Conservation (phyloP, 148 eudicot genomes). For the Hydrangea macrophylla region DNA sequence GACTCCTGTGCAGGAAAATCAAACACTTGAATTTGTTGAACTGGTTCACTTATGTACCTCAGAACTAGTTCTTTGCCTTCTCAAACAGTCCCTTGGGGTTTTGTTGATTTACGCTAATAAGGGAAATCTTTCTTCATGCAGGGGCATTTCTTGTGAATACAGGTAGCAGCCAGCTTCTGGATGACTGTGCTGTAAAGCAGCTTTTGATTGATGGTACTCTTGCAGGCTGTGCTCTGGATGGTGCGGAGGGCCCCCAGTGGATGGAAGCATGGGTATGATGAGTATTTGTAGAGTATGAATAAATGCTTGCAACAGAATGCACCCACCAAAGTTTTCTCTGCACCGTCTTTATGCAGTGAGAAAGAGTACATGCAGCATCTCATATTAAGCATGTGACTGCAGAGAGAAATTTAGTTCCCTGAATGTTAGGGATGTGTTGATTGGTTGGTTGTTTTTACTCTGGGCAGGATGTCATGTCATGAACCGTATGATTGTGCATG, state of each 20-base stretch:
- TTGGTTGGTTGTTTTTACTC: not conserved
- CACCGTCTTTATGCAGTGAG: too few relatives aligned
- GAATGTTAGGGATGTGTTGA: slow-evolving; percentile 5
- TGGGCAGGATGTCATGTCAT: not conserved
- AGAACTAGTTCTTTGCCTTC: too few relatives aligned
- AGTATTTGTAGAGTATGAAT: slow-evolving; percentile 28
- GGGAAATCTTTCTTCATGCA: slow-evolving; percentile 25
- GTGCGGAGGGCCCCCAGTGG: slow-evolving; percentile 99
- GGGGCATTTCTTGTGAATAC: slow-evolving; percentile 96
- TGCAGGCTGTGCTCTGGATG: slow-evolving; percentile 99
- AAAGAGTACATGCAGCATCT: too few relatives aligned
- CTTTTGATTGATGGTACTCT: slow-evolving; percentile 89
- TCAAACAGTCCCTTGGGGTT: too few relatives aligned
- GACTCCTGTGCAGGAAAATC: too few relatives aligned
- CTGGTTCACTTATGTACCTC: too few relatives aligned
- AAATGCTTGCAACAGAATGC: too few relatives aligned
- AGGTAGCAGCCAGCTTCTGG: slow-evolving; percentile 96
- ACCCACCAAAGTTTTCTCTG: too few relatives aligned
- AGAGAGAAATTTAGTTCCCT: too few relatives aligned
- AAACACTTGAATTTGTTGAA: too few relatives aligned
- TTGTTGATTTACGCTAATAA: slow-evolving; percentile 2
- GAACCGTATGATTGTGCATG: not conserved
- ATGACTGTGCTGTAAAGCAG: slow-evolving; percentile 98
- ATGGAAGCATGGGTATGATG: slow-evolving; percentile 99
- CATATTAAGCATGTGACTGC: too few relatives aligned